Evolutionary conservation across 352 stramenopile genomes (phyloP), one percentile per base, ranked within the genome.

Genomic region (Phytophthora rubi): DNA sequence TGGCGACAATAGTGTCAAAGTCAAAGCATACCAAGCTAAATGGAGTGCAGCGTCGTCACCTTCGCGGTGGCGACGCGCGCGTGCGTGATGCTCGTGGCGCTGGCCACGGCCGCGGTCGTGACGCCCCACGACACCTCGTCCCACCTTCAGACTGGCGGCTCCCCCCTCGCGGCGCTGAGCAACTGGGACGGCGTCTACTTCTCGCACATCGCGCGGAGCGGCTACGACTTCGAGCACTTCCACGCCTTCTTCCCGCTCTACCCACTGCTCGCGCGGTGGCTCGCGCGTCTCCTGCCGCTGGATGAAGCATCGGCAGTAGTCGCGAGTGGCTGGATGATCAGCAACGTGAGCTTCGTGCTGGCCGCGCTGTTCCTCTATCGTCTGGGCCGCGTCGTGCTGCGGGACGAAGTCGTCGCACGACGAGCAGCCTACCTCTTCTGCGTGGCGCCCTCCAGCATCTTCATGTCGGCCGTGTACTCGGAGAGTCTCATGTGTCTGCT

Each of bases 131-230:
- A 95, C 64, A 91, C 85, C 18, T 95, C 88, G 28, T 70, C 77
- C 3, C 82, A 78, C 13, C 68, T 86, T 5, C 66, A 72, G 26
- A 48, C 68, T 2, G 53, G 51, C 16, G 53, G 13, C 1, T 79
- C 72, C 6, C 52, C 71, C 6, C 72, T 93, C 54, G 63, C 76
- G 16, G 56, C 71, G 18, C 77, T 95, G 37, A 83, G 75, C 45
- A 92, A 92, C 65, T 97, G 91, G 91, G 91, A 97, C 73, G 91
- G 85, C 57, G 90, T 94, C 55, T 96, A 90, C 72, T 96, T 85
- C 60, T 62, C 79, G 13, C 75, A 83, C 69, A 96, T 97, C 51
- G 91, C 88, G 4, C 58, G 60, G 15, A 37, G 72, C 30, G 91
- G 91, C 58, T 97, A 97, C 83, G 77, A 82, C 56, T 95, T 92